A percentile compares a stretch with the other conserved stretches of the same genome.
Conservation (phyloP, 192 early-diverging fungal species). For the Thoreauomyces humboldtii region DNA sequence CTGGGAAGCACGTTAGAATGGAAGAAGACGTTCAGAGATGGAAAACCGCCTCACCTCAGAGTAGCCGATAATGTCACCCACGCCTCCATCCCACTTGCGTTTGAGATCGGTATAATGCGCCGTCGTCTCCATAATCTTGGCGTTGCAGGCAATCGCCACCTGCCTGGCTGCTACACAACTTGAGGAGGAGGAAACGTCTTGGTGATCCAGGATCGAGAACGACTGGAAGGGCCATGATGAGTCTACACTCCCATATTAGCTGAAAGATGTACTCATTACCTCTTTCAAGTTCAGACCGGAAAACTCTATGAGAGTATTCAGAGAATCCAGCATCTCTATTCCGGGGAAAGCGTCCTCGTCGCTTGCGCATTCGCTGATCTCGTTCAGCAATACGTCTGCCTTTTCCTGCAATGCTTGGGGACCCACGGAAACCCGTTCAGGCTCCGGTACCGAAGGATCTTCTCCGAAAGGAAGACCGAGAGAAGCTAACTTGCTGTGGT, state of each 20-base stretch:
- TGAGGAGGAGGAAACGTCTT: not conserved
- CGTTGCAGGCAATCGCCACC: constrained; percentile 4
- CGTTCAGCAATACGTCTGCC: constrained; percentile 3
- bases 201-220: constrained; percentile 5
- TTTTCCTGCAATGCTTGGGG: too few species aligned
- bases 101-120: constrained; percentile 9
- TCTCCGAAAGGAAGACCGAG: too few species aligned
- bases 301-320: not conserved
- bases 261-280: not conserved
- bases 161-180: too few species aligned
- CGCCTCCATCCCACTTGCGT: constrained; percentile 16
- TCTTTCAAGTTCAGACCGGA: constrained; percentile 14
- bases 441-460: too few species aligned
- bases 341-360: constrained; percentile 20
- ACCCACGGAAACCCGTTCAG: too few species aligned
- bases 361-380: constrained; percentile 1
- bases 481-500: too few species aligned
- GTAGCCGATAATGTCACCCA: constrained; percentile 14
- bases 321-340: constrained; percentile 1
- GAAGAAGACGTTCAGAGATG: not conserved
- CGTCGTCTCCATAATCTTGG: not conserved
- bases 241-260: not conserved
- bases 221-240: constrained; percentile 1
- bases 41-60: constrained; percentile 5
- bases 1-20: not conserved